These are phyloP conservation scores for Rutstroemia sydowiana DNA, from an alignment of 2,329 filamentous ascomycete species.

Conservation along the genomic window DNA sequence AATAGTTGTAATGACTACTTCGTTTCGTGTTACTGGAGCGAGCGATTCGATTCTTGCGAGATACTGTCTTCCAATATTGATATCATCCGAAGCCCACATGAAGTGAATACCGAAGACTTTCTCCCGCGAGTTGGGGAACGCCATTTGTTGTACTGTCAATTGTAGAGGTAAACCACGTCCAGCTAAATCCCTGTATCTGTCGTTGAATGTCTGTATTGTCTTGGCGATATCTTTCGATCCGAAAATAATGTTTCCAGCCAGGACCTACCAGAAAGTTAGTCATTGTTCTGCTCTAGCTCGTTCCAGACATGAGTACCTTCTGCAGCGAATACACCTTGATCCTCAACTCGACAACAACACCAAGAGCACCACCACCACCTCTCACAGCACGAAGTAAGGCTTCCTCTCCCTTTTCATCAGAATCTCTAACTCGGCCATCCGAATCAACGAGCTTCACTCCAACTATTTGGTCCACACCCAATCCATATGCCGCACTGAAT, in stretches of 20 bases:
- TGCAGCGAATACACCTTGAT: constrained; percentile 34
- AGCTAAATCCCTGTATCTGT: constrained; percentile 21
- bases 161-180: constrained; percentile 19
- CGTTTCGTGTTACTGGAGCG: constrained; percentile 25
- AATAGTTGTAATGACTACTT: constrained; percentile 22
- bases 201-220: constrained; percentile 23
- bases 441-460: constrained; percentile 34
- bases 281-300: too few species aligned
- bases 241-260: constrained; percentile 29
- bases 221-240: constrained; percentile 27
- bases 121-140: constrained; percentile 29
- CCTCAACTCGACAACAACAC: constrained; percentile 34
- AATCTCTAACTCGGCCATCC: constrained; percentile 32
- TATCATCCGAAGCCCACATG: constrained; percentile 31
- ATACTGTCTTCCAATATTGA: constrained; percentile 27
- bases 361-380: constrained; percentile 35
- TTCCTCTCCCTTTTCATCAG: constrained; percentile 25
- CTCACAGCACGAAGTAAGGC: constrained; percentile 33
- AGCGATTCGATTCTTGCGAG: constrained; percentile 27
- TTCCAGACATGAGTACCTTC: constrained; percentile 18
- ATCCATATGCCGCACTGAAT: constrained; percentile 28
- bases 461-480: constrained; percentile 34
- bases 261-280: constrained; percentile 15
- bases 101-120: constrained; percentile 25
- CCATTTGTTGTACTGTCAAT: constrained; percentile 21